Conservation (phyloP, 148 eudicot species). For the Agrostemma githago region DNA sequence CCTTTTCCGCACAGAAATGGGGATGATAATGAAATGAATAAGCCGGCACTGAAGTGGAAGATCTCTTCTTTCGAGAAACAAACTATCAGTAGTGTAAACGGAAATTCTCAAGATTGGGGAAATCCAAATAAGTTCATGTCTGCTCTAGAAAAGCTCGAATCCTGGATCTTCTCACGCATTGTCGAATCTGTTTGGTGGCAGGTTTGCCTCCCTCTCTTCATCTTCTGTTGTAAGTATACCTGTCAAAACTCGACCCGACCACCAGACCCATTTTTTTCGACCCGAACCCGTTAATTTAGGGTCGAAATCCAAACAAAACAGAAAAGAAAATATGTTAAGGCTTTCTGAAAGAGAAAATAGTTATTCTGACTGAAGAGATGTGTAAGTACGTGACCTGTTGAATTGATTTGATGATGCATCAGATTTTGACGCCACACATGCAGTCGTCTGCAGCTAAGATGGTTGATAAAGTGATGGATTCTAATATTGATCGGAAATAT, state of each 20-base stretch:
- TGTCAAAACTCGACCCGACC: too few species aligned
- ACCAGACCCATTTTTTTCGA: too few species aligned
- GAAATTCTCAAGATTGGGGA: constrained; percentile 43
- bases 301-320: too few species aligned
- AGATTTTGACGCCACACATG: constrained; percentile 91
- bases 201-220: constrained; percentile 29
- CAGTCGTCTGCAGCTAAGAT: constrained; percentile 78
- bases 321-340: too few species aligned
- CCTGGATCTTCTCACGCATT: constrained; percentile 86
- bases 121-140: constrained; percentile 50
- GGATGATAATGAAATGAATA: constrained; percentile 32
- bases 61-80: constrained; percentile 38
- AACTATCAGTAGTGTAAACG: constrained; percentile 23
- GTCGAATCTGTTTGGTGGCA: constrained; percentile 99
- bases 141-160: constrained; percentile 63
- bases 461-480: constrained; percentile 38
- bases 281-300: too few species aligned
- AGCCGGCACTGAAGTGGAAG: constrained; percentile 49
- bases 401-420: constrained; percentile 15
- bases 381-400: background rate
- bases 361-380: background rate
- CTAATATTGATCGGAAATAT: constrained; percentile 31
- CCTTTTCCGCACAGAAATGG: constrained; percentile 25
- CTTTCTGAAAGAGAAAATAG: background rate
- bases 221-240: background rate